These are phyloP conservation scores for Rubia balearica DNA, from an alignment of 305 asterid species.

Conservation along the genomic window DNA sequence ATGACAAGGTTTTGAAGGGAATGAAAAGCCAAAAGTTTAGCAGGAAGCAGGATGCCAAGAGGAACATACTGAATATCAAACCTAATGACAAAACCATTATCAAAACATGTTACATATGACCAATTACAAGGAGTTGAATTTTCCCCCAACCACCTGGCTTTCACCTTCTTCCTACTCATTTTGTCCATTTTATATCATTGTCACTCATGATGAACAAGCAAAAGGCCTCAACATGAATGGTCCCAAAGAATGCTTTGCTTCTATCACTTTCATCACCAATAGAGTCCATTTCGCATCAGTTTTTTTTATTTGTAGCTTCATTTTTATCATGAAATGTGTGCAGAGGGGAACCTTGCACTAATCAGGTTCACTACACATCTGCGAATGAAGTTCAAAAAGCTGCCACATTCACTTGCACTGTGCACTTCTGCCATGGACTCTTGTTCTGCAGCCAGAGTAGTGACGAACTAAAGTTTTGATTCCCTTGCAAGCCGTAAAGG, in stretches of 20 bases:
- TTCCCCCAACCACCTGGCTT: too few relatives aligned
- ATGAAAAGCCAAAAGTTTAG: too few relatives aligned
- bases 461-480: constrained; percentile 74
- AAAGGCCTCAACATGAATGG: not conserved
- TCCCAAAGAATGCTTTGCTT: not conserved
- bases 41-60: too few relatives aligned
- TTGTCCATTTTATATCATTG: too few relatives aligned
- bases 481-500: constrained; percentile 71
- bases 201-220: not conserved
- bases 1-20: too few relatives aligned
- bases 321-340: constrained; percentile 71
- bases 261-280: constrained; percentile 42
- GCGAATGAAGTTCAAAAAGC: constrained; percentile 78
- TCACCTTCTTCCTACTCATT: too few relatives aligned
- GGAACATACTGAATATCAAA: too few relatives aligned
- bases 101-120: too few relatives aligned
- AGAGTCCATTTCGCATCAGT: constrained; percentile 54
- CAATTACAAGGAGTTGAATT: too few relatives aligned
- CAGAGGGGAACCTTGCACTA: constrained; percentile 86
- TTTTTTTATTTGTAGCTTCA: constrained; percentile 60
- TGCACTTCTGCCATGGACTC: constrained; percentile 81
- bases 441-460: constrained; percentile 55
- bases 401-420: constrained; percentile 96
- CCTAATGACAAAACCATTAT: too few relatives aligned
- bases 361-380: constrained; percentile 69